Evolutionary conservation across 2,329 filamentous ascomycete species (phyloP).

Genomic region (Lachnellula subtilissima): DNA sequence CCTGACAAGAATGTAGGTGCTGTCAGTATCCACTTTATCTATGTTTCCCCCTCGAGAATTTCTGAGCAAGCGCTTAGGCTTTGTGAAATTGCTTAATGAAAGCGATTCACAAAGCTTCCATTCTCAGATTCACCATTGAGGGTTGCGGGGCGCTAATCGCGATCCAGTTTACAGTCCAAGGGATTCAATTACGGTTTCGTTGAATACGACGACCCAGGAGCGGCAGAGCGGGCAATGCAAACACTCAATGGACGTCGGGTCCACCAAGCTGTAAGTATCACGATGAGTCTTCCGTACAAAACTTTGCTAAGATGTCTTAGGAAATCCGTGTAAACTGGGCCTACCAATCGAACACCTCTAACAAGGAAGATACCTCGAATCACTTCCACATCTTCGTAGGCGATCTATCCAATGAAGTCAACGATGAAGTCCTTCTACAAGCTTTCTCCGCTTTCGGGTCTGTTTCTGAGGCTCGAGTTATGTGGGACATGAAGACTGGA

Average conservation of each 20-base stretch:
- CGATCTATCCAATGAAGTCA: conserved; percentile 96
- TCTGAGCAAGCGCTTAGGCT: conserved; percentile 6
- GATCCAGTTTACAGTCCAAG: conserved; percentile 63
- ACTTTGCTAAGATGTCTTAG: conserved; percentile 43
- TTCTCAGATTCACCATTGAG: conserved; percentile 24
- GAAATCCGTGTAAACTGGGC: conserved; percentile 99
- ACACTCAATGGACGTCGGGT: conserved; percentile 93
- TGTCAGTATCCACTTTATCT: conserved; percentile 33
- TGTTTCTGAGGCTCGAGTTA: conserved; percentile 95
- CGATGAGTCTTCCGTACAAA: conserved; percentile 1
- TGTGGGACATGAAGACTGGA: conserved; percentile 99
- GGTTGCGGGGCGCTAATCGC: conserved; percentile 27
- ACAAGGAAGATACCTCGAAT: conserved; percentile 95
- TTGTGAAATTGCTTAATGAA: conserved; percentile 20
- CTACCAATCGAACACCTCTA: conserved; percentile 90
- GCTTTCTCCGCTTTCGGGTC: conserved; percentile 94
- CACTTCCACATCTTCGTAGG: conserved; percentile 99
- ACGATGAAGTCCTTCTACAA: conserved; percentile 88
- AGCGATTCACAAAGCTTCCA: conserved; percentile 19
- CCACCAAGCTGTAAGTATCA: conserved; percentile 75
- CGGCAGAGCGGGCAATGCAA: conserved; percentile 94
- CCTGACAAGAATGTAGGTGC: conserved; percentile 95
- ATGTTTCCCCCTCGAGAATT: conserved; percentile 22
- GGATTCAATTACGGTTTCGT: conserved; percentile 99
- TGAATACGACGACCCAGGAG: conserved; percentile 95